Conservation (phyloP, 805 yeast species). For the Saturnispora silvae region DNA sequence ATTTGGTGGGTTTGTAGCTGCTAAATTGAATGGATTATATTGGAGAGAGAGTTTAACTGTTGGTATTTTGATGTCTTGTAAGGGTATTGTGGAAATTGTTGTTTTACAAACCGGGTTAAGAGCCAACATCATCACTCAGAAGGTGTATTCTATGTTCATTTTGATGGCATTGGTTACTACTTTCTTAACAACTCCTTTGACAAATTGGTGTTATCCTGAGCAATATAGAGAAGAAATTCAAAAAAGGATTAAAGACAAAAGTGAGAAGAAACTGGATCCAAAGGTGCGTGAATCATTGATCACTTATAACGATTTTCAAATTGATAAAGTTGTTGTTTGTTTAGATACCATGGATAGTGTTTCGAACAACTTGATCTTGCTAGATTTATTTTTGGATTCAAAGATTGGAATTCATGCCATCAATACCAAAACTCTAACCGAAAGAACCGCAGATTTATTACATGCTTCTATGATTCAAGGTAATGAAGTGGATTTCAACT, state of each 20-base stretch:
- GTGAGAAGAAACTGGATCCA: conserved; percentile 11
- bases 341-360: conserved; percentile 22
- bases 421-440: conserved; percentile 49
- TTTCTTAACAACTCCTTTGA: conserved; percentile 69
- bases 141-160: conserved; percentile 69
- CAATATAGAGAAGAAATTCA: conserved; percentile 44
- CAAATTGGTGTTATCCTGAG: conserved; percentile 51
- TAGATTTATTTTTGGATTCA: conserved; percentile 21
- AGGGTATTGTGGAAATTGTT: conserved; percentile 79
- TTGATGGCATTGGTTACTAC: conserved; percentile 76
- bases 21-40: conserved; percentile 47
- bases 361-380: conserved; percentile 21
- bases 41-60: conserved; percentile 72
- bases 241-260: conserved; percentile 16
- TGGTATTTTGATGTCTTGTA: conserved; percentile 79
- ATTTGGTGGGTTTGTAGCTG: conserved; percentile 55
- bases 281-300: conserved; percentile 3
- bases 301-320: conserved; percentile 9
- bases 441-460: conserved; percentile 58
- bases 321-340: conserved; percentile 19
- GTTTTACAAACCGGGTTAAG: conserved; percentile 65
- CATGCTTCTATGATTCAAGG: conserved; percentile 42
- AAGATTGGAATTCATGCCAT: conserved; percentile 35
- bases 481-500: conserved; percentile 18
- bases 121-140: conserved; percentile 54